These are phyloP conservation scores for Ceratobasidium sp. DNA, from an alignment of 1,284 basidiomycete species.

Conservation along the genomic window DNA sequence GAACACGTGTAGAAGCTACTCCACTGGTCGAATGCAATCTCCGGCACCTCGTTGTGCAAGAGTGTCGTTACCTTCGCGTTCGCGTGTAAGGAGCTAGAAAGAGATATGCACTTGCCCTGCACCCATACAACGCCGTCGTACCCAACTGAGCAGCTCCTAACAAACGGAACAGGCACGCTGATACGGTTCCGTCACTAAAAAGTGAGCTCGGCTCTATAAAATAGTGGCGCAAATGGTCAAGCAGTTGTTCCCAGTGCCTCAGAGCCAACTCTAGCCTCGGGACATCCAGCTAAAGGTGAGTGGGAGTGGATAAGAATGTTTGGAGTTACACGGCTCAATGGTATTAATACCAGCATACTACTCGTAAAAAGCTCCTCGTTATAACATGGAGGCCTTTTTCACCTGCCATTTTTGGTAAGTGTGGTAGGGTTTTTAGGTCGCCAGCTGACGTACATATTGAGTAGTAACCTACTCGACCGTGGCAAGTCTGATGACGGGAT, in stretches of 20 bases:
- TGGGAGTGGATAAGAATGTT: not conserved
- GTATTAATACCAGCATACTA: slow-evolving; percentile 11
- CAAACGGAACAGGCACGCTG: too few relatives aligned
- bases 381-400: slow-evolving; percentile 13
- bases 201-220: not conserved
- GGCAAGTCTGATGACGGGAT: slow-evolving; percentile 44
- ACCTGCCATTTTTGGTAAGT: not conserved
- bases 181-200: not conserved
- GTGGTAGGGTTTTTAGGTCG: not conserved
- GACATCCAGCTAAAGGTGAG: not conserved
- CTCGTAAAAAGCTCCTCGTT: slow-evolving; percentile 13
- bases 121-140: too few relatives aligned
- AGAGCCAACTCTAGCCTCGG: not conserved
- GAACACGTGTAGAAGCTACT: too few relatives aligned
- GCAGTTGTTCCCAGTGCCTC: not conserved
- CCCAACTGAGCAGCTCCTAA: too few relatives aligned
- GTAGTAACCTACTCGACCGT: slow-evolving; percentile 37
- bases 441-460: not conserved
- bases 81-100: too few relatives aligned
- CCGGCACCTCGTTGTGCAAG: too few relatives aligned
- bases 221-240: not conserved
- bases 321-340: not conserved
- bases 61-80: too few relatives aligned
- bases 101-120: too few relatives aligned
- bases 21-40: too few relatives aligned